These are phyloP conservation scores for Candida sanyaensis DNA, from an alignment of 1,139 yeast species.

Conservation along the genomic window DNA sequence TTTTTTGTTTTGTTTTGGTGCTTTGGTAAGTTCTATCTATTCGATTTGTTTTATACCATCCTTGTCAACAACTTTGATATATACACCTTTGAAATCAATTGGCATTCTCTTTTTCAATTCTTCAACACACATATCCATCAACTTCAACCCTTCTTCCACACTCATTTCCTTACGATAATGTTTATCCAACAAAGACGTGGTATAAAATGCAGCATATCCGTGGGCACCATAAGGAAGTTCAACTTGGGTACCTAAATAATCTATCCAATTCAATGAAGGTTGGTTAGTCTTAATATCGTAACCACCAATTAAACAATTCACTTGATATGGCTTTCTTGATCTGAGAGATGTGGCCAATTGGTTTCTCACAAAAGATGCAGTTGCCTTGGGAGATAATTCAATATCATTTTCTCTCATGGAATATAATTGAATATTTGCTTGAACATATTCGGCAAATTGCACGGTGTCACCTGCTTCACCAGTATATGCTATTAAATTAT, in stretches of 20 bases:
- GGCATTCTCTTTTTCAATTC: conserved; percentile 92
- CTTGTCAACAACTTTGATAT: conserved; percentile 74
- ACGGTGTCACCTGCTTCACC: conserved; percentile 98
- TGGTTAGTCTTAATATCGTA: conserved; percentile 61
- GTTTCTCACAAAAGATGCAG: conserved; percentile 85
- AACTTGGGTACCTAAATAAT: conserved; percentile 89
- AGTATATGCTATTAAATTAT: conserved; percentile 82
- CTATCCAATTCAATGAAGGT: conserved; percentile 86
- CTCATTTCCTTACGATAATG: conserved; percentile 82
- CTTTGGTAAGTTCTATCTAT: not conserved
- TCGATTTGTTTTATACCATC: conserved; percentile 65
- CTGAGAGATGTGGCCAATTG: conserved; percentile 87
- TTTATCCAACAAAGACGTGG: conserved; percentile 86
- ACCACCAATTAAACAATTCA: conserved; percentile 85
- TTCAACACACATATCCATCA: conserved; percentile 70
- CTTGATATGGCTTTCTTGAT: conserved; percentile 92
- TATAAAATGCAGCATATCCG: conserved; percentile 95
- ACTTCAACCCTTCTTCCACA: conserved; percentile 74
- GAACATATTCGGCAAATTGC: conserved; percentile 93
- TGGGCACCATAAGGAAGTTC: conserved; percentile 81
- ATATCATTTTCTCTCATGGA: conserved; percentile 79
- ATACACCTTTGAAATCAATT: conserved; percentile 90
- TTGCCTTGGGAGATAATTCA: conserved; percentile 81
- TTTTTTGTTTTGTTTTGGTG: not conserved
- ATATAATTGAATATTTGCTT: conserved; percentile 88